Evolutionary conservation across 176 grass and related monocot species (phyloP).

Genomic region (Metroxylon sagu): DNA sequence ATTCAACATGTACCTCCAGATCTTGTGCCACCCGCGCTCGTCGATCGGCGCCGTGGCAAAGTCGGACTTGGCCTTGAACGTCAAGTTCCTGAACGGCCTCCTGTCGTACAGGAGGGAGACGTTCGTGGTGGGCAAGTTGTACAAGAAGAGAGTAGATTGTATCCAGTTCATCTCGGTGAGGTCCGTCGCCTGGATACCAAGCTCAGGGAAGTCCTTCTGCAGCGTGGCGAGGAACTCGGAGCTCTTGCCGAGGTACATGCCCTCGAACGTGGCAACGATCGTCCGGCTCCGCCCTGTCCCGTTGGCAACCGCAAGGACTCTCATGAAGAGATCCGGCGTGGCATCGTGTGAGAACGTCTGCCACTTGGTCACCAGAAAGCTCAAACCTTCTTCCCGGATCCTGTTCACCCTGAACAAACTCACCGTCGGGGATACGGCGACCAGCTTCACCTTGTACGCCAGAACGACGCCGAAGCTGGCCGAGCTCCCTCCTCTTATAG

Average conservation of each 20-base stretch:
- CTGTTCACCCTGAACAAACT: conserved; percentile 18
- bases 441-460: conserved; percentile 10
- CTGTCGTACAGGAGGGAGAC: conserved; percentile 28
- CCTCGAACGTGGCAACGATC: conserved; percentile 1
- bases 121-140: conserved; percentile 27
- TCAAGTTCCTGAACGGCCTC: conserved; percentile 18
- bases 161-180: conserved; percentile 64
- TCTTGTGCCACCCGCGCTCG: conserved; percentile 26
- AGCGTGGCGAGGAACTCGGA: conserved; percentile 8
- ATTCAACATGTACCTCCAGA: too few relatives aligned
- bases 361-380: conserved; percentile 14
- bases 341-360: conserved; percentile 10
- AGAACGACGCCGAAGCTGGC: conserved; percentile 25
- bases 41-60: conserved; percentile 35
- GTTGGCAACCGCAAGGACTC: not conserved
- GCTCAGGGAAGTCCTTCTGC: conserved; percentile 33
- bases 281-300: too few relatives aligned
- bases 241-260: conserved; percentile 29
- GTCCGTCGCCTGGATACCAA: conserved; percentile 23
- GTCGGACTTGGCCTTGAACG: conserved; percentile 60
- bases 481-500: conserved; percentile 15
- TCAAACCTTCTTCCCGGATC: conserved; percentile 9
- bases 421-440: conserved; percentile 12
- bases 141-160: conserved; percentile 51
- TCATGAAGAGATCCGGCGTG: conserved; percentile 5